Conservation (phyloP, 345 rosid genomes). For the Clarkia xantiana region DNA sequence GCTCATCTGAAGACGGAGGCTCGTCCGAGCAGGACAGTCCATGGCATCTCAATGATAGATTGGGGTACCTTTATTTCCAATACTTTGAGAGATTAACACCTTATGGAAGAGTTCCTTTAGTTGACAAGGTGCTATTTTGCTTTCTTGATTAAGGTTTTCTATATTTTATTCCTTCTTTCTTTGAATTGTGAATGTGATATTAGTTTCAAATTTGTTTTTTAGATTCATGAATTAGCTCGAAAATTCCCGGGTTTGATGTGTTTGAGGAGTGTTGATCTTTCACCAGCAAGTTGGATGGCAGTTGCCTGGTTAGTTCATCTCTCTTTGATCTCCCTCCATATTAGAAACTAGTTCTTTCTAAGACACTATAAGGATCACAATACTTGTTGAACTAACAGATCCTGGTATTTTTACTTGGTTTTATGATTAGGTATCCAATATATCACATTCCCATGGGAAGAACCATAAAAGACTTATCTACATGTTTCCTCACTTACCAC, state of each 20-base stretch:
- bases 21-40: constrained; percentile 44
- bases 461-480: constrained; percentile 38
- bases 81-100: constrained; percentile 34
- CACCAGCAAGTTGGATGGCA: constrained; percentile 43
- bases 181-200: too few relatives aligned
- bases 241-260: constrained; percentile 28
- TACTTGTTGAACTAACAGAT: too few relatives aligned
- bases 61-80: constrained; percentile 27
- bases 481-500: constrained; percentile 38
- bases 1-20: constrained; percentile 79
- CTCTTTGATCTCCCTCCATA: constrained; percentile 6
- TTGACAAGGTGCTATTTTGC: constrained; percentile 25
- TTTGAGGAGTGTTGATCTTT: constrained; percentile 39
- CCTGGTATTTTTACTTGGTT: too few relatives aligned
- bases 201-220: constrained; percentile 2
- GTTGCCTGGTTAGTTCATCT: constrained; percentile 32
- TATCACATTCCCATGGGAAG: constrained; percentile 44
- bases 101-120: constrained; percentile 35
- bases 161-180: too few relatives aligned
- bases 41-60: constrained; percentile 15
- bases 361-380: too few relatives aligned
- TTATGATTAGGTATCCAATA: constrained; percentile 26
- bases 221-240: constrained; percentile 25
- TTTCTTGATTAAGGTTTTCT: too few relatives aligned
- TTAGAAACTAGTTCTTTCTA: too few relatives aligned